phyloP scores from a whole-genome alignment of 2,329 filamentous ascomycete species.

The Rutstroemia sp. region DNA sequence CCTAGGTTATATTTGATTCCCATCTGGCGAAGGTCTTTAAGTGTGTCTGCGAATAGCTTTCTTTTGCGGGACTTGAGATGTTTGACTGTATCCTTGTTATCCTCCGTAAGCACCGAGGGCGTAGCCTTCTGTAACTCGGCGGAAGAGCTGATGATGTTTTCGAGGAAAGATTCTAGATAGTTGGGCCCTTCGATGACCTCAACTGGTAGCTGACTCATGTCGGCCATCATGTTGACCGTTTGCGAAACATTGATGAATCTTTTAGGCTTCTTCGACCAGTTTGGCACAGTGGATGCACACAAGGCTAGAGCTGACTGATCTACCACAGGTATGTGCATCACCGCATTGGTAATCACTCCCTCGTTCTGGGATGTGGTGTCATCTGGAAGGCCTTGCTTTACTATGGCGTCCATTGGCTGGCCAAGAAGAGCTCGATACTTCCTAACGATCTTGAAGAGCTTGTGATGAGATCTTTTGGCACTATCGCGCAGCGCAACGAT shows the following conservation, averaged over 20 bases:
- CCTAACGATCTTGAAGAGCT: constrained; percentile 82
- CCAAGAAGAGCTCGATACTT: constrained; percentile 80
- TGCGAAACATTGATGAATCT: constrained; percentile 64
- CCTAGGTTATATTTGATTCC: constrained; percentile 79
- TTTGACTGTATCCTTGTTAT: constrained; percentile 77
- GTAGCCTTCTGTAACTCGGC: constrained; percentile 76
- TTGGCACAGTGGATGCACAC: constrained; percentile 28
- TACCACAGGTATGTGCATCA: constrained; percentile 15
- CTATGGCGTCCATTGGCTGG: constrained; percentile 63
- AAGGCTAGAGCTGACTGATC: constrained; percentile 23
- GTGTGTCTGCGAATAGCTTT: constrained; percentile 80
- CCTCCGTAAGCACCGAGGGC: constrained; percentile 70
- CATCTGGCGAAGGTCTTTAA: constrained; percentile 81
- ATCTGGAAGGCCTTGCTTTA: constrained; percentile 52
- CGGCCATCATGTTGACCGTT: constrained; percentile 69
- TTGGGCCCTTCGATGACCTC: constrained; percentile 47
- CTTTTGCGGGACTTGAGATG: constrained; percentile 88
- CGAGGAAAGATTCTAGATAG: constrained; percentile 61
- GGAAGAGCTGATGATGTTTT: constrained; percentile 59
- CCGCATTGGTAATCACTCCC: not conserved
- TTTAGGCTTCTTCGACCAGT: constrained; percentile 42
- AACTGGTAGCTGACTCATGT: constrained; percentile 46
- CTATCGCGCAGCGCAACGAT: constrained; percentile 84
- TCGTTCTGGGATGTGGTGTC: constrained; percentile 9
- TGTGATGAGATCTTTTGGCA: constrained; percentile 81